These are phyloP conservation scores for Ceratocystis lukuohia DNA, from an alignment of 2,329 filamentous ascomycete genomes.

Conservation along the genomic window DNA sequence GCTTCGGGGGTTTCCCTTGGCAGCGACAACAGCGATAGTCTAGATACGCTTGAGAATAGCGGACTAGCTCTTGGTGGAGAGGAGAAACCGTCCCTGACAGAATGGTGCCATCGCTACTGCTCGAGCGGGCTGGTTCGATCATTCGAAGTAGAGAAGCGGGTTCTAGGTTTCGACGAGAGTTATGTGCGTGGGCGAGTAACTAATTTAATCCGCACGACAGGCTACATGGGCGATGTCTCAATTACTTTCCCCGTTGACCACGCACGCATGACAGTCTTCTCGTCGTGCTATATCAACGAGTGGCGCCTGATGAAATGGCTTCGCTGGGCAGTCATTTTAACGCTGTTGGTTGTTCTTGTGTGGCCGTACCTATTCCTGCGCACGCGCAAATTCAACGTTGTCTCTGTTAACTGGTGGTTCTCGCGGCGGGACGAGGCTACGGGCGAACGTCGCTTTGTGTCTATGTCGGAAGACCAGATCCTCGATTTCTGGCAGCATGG, in stretches of 20 bases:
- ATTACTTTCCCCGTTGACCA: conserved; percentile 48
- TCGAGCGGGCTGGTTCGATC: conserved; percentile 45
- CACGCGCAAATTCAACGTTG: conserved; percentile 54
- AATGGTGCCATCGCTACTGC: conserved; percentile 59
- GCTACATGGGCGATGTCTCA: conserved; percentile 49
- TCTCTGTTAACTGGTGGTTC: conserved; percentile 47
- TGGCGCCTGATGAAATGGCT: conserved; percentile 54
- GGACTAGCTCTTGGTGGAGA: conserved; percentile 28
- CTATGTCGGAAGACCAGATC: conserved; percentile 45
- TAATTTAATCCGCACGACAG: conserved; percentile 46
- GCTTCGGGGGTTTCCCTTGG: background rate
- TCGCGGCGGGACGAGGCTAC: conserved; percentile 27
- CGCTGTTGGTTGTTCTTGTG: conserved; percentile 53
- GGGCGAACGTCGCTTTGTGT: conserved; percentile 37
- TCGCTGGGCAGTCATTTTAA: conserved; percentile 49
- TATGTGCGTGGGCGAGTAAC: conserved; percentile 39
- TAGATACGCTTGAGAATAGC: conserved; percentile 25
- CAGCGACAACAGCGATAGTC: background rate
- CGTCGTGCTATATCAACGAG: conserved; percentile 45
- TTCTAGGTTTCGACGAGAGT: conserved; percentile 48
- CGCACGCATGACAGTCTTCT: conserved; percentile 48
- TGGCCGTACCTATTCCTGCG: conserved; percentile 58
- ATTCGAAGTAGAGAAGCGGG: conserved; percentile 38
- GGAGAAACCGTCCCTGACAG: conserved; percentile 22
- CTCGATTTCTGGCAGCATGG: conserved; percentile 48